Conservation (phyloP, 2,329 filamentous ascomycete genomes). For the Penicillium fuscoglaucum region DNA sequence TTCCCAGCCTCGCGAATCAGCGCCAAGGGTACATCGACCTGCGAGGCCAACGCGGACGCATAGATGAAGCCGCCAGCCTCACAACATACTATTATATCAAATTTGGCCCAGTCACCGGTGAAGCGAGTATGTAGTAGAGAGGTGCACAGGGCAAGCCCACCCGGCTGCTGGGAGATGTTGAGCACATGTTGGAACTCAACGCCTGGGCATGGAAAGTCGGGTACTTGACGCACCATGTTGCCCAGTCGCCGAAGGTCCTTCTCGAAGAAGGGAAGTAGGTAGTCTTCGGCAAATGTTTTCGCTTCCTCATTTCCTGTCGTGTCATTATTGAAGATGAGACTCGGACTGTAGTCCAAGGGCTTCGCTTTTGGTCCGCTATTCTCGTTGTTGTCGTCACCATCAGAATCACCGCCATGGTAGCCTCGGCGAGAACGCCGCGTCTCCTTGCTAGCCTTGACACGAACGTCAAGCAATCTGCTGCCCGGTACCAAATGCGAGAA, state of each 20-base stretch:
- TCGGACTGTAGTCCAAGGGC: constrained; percentile 41
- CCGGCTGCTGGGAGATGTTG: constrained; percentile 53
- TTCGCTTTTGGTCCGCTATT: not conserved
- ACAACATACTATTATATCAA: constrained; percentile 53
- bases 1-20: constrained; percentile 59
- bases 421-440: constrained; percentile 30
- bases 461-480: constrained; percentile 57
- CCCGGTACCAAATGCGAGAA: constrained; percentile 58
- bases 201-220: constrained; percentile 53
- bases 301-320: constrained; percentile 41
- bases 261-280: constrained; percentile 51
- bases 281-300: constrained; percentile 44
- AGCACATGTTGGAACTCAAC: constrained; percentile 62
- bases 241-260: constrained; percentile 50
- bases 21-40: constrained; percentile 46
- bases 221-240: constrained; percentile 52
- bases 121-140: constrained; percentile 53
- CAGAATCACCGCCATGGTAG: not conserved
- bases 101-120: constrained; percentile 47
- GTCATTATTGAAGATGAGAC: constrained; percentile 56
- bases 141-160: constrained; percentile 54
- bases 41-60: constrained; percentile 53
- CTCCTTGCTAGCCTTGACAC: constrained; percentile 45
- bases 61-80: constrained; percentile 60
- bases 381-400: not conserved